phyloP scores from a whole-genome alignment of 495 filamentous ascomycete genomes.

The Daldinia bambusicola region DNA sequence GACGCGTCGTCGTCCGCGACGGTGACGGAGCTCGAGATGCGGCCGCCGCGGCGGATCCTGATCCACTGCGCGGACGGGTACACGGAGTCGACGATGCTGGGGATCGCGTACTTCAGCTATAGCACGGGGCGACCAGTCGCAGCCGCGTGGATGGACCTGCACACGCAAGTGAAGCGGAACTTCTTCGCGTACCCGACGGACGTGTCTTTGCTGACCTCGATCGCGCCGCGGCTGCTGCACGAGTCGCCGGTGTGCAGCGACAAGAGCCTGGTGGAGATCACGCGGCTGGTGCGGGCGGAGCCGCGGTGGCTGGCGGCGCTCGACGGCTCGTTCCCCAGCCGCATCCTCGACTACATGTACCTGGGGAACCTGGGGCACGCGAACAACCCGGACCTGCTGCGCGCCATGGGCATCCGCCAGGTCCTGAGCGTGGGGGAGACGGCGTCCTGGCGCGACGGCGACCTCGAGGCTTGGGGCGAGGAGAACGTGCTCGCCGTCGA shows the following conservation, averaged over 20 bases:
- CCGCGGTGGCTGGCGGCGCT: slow-evolving; percentile 85
- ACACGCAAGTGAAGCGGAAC: slow-evolving; percentile 83
- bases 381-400: slow-evolving; percentile 87
- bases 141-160: slow-evolving; percentile 86
- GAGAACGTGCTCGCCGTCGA: slow-evolving; percentile 83
- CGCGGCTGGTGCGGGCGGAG: slow-evolving; percentile 58
- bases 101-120: slow-evolving; percentile 90
- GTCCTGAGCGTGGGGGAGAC: slow-evolving; percentile 95
- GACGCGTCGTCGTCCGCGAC: slow-evolving; percentile 36
- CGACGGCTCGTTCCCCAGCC: slow-evolving; percentile 90
- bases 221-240: slow-evolving; percentile 75
- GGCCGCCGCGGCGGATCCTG: slow-evolving; percentile 69
- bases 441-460: slow-evolving; percentile 77
- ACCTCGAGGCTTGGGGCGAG: slow-evolving; percentile 72
- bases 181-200: slow-evolving; percentile 96
- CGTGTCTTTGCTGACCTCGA: slow-evolving; percentile 76
- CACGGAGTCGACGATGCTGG: slow-evolving; percentile 89
- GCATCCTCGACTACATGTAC: slow-evolving; percentile 94
- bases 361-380: slow-evolving; percentile 91
- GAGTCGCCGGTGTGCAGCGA: slow-evolving; percentile 57
- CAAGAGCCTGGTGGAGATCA: slow-evolving; percentile 56
- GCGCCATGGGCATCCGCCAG: slow-evolving; percentile 81
- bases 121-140: slow-evolving; percentile 81
- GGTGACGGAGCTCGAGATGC: slow-evolving; percentile 46
- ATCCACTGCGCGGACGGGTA: slow-evolving; percentile 97